Percentiles rank a stretch among this genome's conserved stretches.
Conservation (phyloP, 106 monocot species). For the Phalaenopsis equestris region DNA sequence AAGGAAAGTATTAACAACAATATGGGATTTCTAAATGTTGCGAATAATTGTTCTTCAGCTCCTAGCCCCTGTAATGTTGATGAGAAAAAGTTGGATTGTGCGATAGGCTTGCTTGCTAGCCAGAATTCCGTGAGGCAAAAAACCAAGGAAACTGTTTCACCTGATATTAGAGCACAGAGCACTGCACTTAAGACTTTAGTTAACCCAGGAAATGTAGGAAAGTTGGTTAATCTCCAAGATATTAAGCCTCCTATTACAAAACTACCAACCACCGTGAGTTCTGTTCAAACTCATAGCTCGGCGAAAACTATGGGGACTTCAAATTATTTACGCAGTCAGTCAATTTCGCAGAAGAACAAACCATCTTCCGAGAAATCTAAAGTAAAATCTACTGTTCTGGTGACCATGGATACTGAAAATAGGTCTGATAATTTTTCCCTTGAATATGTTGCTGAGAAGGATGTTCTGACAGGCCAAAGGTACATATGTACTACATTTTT, state of each 20-base stretch:
- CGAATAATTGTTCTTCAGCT: slow-evolving; percentile 10
- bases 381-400: slow-evolving; percentile 26
- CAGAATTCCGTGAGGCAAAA: slow-evolving; percentile 23
- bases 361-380: slow-evolving; percentile 28
- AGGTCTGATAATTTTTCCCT: slow-evolving; percentile 56
- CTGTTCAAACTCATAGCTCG: not conserved
- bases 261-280: not conserved
- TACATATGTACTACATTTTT: slow-evolving; percentile 6
- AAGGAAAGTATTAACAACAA: slow-evolving; percentile 19
- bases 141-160: slow-evolving; percentile 14
- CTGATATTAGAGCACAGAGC: slow-evolving; percentile 17
- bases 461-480: slow-evolving; percentile 26
- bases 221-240: slow-evolving; percentile 26
- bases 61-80: slow-evolving; percentile 13
- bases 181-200: slow-evolving; percentile 19
- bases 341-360: slow-evolving; percentile 21
- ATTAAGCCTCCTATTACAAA: slow-evolving; percentile 11
- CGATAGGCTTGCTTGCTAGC: slow-evolving; percentile 4
- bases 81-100: slow-evolving; percentile 21
- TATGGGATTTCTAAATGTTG: not conserved
- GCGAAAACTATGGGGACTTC: not conserved
- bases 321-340: slow-evolving; percentile 2
- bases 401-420: slow-evolving; percentile 26
- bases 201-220: slow-evolving; percentile 11
- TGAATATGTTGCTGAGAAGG: slow-evolving; percentile 39